Evolutionary conservation across 2,329 filamentous ascomycete species (phyloP).

Genomic region (Macrophomina phaseolina): DNA sequence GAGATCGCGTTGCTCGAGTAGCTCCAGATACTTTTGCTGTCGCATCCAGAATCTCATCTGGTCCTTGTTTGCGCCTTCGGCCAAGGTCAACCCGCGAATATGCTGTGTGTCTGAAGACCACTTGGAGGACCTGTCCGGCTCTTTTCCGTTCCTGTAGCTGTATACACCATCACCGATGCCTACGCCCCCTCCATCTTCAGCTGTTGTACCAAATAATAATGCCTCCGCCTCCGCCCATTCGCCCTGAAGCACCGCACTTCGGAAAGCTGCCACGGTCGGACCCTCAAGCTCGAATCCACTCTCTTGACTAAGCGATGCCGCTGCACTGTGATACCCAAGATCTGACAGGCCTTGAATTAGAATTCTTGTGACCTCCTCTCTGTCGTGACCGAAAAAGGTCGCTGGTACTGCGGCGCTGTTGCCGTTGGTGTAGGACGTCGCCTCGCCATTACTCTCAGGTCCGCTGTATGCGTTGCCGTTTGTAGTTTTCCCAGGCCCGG

Average conservation of each 20-base stretch:
- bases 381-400: constrained; percentile 81
- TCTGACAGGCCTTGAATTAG: constrained; percentile 90
- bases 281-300: constrained; percentile 90
- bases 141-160: constrained; percentile 39
- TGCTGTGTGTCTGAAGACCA: constrained; percentile 42
- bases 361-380: constrained; percentile 91
- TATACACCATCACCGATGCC: constrained; percentile 38
- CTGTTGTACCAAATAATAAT: constrained; percentile 66
- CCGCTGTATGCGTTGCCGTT: constrained; percentile 49
- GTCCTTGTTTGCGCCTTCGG: constrained; percentile 74
- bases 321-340: constrained; percentile 82
- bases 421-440: constrained; percentile 47
- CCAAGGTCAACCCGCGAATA: constrained; percentile 69
- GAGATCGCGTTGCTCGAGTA: constrained; percentile 78
- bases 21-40: constrained; percentile 93
- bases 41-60: constrained; percentile 87
- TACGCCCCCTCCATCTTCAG: constrained; percentile 53
- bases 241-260: constrained; percentile 78
- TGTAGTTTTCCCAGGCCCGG: constrained; percentile 41
- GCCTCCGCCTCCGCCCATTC: constrained; percentile 86
- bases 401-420: constrained; percentile 41
- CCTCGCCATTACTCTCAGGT: constrained; percentile 50
- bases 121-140: constrained; percentile 38
- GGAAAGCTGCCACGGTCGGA: constrained; percentile 82
- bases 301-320: constrained; percentile 74